phyloP scores from a whole-genome alignment of 306 rosid genomes.

The Pyrus communis region DNA sequence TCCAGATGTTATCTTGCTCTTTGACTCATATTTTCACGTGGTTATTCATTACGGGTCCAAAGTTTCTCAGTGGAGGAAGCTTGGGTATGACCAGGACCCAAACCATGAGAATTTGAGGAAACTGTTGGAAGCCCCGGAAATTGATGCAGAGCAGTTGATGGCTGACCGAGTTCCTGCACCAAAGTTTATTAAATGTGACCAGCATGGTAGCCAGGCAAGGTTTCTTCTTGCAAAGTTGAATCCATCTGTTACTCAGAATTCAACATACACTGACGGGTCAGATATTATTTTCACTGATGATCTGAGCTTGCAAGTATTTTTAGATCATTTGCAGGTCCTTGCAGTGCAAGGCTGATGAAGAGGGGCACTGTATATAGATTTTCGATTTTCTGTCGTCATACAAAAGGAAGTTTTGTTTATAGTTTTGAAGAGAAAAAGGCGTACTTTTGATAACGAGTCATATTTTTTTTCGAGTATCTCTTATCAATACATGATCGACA shows the following conservation, averaged over 20 bases:
- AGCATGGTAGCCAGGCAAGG: slow-evolving; percentile 86
- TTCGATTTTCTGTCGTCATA: slow-evolving; percentile 3
- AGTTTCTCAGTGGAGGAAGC: slow-evolving; percentile 79
- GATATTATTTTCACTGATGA: slow-evolving; percentile 84
- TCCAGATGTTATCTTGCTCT: slow-evolving; percentile 76
- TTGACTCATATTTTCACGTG: slow-evolving; percentile 79
- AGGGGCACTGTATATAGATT: slow-evolving; percentile 8
- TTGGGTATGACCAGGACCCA: slow-evolving; percentile 74
- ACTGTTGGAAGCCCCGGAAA: slow-evolving; percentile 76
- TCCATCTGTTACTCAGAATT: slow-evolving; percentile 83
- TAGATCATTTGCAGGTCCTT: slow-evolving; percentile 74
- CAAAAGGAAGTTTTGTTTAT: slow-evolving; percentile 13
- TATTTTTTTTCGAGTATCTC: background rate
- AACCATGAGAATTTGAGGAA: slow-evolving; percentile 72
- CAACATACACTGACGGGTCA: slow-evolving; percentile 64
- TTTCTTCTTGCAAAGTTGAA: slow-evolving; percentile 91
- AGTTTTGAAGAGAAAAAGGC: background rate
- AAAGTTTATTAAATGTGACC: slow-evolving; percentile 72
- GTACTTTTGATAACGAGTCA: background rate
- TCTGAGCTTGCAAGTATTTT: slow-evolving; percentile 79
- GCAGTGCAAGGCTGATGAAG: slow-evolving; percentile 71
- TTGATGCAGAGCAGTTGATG: slow-evolving; percentile 68
- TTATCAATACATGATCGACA: background rate
- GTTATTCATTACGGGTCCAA: slow-evolving; percentile 84
- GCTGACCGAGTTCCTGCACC: slow-evolving; percentile 72